A percentile compares a stretch with the other conserved stretches of the same genome.
Conservation (phyloP, 768 basidiomycete species). For the Russula lepida region DNA sequence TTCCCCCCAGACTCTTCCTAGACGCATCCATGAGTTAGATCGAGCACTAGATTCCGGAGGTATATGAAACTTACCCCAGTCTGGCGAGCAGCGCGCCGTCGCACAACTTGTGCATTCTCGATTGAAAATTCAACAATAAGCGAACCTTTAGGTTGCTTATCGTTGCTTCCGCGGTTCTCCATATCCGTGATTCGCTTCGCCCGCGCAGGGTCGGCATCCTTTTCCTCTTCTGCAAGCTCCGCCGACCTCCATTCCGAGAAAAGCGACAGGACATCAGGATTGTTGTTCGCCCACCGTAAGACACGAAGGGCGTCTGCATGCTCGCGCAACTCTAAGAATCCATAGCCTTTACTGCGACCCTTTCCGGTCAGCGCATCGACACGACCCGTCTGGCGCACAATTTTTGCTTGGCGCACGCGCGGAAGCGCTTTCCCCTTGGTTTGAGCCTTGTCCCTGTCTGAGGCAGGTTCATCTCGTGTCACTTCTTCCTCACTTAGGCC, state of each 20-base stretch:
- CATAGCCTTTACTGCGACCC: slow-evolving; percentile 88
- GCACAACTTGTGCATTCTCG: slow-evolving; percentile 87
- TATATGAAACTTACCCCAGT: slow-evolving; percentile 28
- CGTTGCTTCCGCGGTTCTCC: slow-evolving; percentile 35
- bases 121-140: slow-evolving; percentile 95
- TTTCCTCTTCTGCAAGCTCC: slow-evolving; percentile 48
- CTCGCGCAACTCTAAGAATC: slow-evolving; percentile 82
- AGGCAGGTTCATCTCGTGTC: slow-evolving; percentile 24
- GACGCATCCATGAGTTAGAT: not conserved
- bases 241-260: slow-evolving; percentile 82
- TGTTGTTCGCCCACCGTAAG: slow-evolving; percentile 92
- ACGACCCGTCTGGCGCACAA: slow-evolving; percentile 84
- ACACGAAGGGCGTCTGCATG: slow-evolving; percentile 90
- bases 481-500: slow-evolving; percentile 68
- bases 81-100: slow-evolving; percentile 53
- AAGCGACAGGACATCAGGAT: slow-evolving; percentile 52
- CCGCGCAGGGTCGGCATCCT: slow-evolving; percentile 40
- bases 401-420: slow-evolving; percentile 65
- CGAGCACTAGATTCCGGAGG: not conserved
- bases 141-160: slow-evolving; percentile 38
- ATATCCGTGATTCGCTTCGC: slow-evolving; percentile 54
- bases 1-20: slow-evolving; percentile 3
- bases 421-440: slow-evolving; percentile 23
- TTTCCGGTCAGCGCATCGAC: slow-evolving; percentile 82
- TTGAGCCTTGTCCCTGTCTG: slow-evolving; percentile 26